Evolutionary conservation across 176 grass and related monocot species (phyloP).

Genomic region (Hordeum vulgare): DNA sequence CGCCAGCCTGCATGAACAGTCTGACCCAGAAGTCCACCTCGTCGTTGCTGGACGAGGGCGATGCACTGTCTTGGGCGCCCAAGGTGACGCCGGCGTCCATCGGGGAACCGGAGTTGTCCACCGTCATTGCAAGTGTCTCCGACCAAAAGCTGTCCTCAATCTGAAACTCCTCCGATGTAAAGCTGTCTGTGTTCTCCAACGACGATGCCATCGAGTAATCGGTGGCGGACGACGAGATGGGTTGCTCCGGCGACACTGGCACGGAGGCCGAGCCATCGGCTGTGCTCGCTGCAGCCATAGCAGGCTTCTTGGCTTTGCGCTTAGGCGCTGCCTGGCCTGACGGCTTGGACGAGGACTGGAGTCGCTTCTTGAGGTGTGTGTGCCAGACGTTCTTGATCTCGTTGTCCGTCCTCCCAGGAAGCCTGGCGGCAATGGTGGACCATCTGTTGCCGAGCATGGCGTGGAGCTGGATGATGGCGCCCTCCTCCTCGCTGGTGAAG

Average conservation of each 20-base stretch:
- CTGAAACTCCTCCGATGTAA: constrained; percentile 32
- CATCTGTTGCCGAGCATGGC: constrained; percentile 67
- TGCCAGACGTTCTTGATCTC: constrained; percentile 96
- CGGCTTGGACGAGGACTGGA: constrained; percentile 4
- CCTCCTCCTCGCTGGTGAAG: constrained; percentile 75
- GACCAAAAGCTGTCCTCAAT: constrained; percentile 81
- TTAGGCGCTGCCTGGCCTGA: background rate
- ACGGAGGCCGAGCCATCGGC: background rate
- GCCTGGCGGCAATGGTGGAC: constrained; percentile 70
- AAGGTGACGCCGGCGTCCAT: background rate
- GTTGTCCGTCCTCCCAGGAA: constrained; percentile 86
- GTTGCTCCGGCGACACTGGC: constrained; percentile 34
- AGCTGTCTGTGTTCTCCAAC: constrained; percentile 38
- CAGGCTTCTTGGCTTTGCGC: constrained; percentile 20
- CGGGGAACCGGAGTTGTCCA: background rate
- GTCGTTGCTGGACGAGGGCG: constrained; percentile 24
- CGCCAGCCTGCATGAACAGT: constrained; percentile 62
- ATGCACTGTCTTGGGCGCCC: background rate
- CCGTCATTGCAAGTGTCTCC: constrained; percentile 47
- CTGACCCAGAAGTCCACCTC: constrained; percentile 75
- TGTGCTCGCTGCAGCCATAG: background rate
- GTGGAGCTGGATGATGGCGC: constrained; percentile 65
- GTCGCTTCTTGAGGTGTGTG: constrained; percentile 71
- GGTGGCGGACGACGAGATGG: constrained; percentile 14
- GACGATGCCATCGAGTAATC: constrained; percentile 31